Percentiles rank a stretch among this genome's conserved stretches.
These are phyloP conservation scores for Martiniozyma asiatica DNA, from an alignment of 1,139 yeast genomes.

Conservation along the genomic window DNA sequence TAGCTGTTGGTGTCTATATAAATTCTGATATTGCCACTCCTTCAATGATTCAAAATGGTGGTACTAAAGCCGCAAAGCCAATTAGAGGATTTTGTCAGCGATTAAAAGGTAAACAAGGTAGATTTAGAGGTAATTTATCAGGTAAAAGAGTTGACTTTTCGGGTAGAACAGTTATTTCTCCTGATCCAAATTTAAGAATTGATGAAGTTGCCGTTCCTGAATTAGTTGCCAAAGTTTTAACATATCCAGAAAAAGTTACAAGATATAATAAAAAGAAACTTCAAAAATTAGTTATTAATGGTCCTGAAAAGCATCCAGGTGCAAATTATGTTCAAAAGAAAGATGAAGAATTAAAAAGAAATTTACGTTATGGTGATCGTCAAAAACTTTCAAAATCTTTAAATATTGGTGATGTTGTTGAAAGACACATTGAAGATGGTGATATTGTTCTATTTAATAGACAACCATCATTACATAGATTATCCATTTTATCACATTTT, in stretches of 20 bases:
- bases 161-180: slow-evolving; percentile 96
- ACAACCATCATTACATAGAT: slow-evolving; percentile 93
- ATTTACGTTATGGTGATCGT: slow-evolving; percentile 81
- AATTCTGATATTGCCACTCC: slow-evolving; percentile 93
- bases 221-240: slow-evolving; percentile 86
- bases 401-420: slow-evolving; percentile 88
- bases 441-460: slow-evolving; percentile 93
- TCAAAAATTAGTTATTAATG: slow-evolving; percentile 62
- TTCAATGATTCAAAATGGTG: slow-evolving; percentile 55
- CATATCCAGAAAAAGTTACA: slow-evolving; percentile 93
- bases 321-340: slow-evolving; percentile 84
- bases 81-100: slow-evolving; percentile 96
- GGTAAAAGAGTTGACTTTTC: slow-evolving; percentile 99
- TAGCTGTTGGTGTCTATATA: slow-evolving; percentile 94
- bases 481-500: slow-evolving; percentile 88
- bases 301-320: slow-evolving; percentile 89
- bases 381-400: slow-evolving; percentile 64
- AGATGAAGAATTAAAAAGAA: slow-evolving; percentile 77
- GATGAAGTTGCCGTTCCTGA: slow-evolving; percentile 99
- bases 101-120: slow-evolving; percentile 95
- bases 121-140: slow-evolving; percentile 94
- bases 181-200: slow-evolving; percentile 89
- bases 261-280: slow-evolving; percentile 74
- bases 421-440: slow-evolving; percentile 94
- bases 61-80: slow-evolving; percentile 57